Percentiles rank a stretch among this genome's conserved stretches.
phyloP scores from a whole-genome alignment of 768 basidiomycete species.

The Naganishia kalamii region DNA sequence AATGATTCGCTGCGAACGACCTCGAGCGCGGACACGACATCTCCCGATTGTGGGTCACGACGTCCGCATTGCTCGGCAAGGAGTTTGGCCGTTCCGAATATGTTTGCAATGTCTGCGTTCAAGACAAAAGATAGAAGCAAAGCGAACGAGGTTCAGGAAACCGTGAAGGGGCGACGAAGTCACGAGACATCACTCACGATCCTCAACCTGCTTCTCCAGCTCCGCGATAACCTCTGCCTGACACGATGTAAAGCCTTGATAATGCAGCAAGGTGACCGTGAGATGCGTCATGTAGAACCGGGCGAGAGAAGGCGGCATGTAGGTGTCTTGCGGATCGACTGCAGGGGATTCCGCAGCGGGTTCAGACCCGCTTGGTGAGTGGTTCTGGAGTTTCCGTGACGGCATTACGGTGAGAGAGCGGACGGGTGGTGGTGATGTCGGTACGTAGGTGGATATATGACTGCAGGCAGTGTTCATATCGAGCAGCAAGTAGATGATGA shows the following conservation, averaged over 20 bases:
- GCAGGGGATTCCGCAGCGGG: neutral
- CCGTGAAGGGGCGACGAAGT: no score
- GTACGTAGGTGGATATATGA: no score
- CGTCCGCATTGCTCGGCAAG: constrained; percentile 8
- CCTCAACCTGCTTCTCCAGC: constrained; percentile 2
- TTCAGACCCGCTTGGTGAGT: neutral
- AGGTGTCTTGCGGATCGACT: neutral
- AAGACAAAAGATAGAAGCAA: neutral
- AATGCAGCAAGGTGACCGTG: constrained; percentile 3
- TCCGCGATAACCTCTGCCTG: constrained; percentile 9
- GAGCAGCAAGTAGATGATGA: no score
- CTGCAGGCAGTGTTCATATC: no score
- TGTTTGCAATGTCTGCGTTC: constrained; percentile 8
- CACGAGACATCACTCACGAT: neutral
- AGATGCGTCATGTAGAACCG: constrained; percentile 14
- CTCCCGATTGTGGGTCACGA: neutral
- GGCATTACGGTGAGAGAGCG: no score
- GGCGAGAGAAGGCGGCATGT: constrained; percentile 7
- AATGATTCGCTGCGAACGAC: neutral
- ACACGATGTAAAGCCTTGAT: constrained; percentile 13
- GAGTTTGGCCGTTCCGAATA: constrained; percentile 2
- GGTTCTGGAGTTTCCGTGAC: no score
- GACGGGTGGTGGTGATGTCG: no score
- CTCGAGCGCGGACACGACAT: constrained; percentile 4
- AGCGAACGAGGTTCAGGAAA: neutral